A percentile compares a stretch with the other conserved stretches of the same genome.
phyloP scores from a whole-genome alignment of 192 early-diverging fungal genomes.

The Rhizophagus clarus region DNA sequence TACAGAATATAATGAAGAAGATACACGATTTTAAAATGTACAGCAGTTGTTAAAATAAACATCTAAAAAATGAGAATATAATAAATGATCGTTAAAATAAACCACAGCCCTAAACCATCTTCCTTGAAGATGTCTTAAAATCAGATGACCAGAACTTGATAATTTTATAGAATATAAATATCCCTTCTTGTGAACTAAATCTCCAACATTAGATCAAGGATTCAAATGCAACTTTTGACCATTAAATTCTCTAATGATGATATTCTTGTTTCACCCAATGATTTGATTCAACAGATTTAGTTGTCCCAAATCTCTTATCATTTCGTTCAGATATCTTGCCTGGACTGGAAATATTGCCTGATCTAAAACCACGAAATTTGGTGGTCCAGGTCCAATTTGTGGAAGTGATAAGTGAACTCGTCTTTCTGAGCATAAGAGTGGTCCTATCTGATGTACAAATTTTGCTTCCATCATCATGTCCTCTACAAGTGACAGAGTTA shows the following conservation, averaged over 20 bases:
- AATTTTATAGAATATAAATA: not conserved
- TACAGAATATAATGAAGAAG: not conserved
- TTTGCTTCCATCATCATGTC: not conserved
- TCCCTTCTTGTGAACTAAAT: not conserved
- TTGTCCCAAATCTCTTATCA: not conserved
- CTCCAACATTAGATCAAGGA: not conserved
- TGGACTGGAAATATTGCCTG: not conserved
- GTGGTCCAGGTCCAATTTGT: not conserved
- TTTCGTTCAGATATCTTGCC: not conserved
- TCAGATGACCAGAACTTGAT: not conserved
- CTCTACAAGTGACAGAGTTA: not conserved
- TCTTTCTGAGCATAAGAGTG: not conserved
- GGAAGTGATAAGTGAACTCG: not conserved
- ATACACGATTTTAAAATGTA: not conserved
- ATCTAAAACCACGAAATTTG: not conserved
- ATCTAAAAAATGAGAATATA: not conserved
- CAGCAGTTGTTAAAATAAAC: not conserved
- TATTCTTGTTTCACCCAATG: not conserved
- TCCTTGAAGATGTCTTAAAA: too few species aligned
- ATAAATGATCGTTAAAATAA: not conserved
- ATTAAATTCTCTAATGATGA: conserved; percentile 2
- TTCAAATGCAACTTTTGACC: not conserved
- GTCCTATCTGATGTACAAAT: not conserved
- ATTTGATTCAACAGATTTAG: not conserved
- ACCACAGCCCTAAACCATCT: too few species aligned